Base-by-base conservation (phyloP, 2,329 filamentous ascomycete genomes). In the Domatiomyces catenatus region DNA sequence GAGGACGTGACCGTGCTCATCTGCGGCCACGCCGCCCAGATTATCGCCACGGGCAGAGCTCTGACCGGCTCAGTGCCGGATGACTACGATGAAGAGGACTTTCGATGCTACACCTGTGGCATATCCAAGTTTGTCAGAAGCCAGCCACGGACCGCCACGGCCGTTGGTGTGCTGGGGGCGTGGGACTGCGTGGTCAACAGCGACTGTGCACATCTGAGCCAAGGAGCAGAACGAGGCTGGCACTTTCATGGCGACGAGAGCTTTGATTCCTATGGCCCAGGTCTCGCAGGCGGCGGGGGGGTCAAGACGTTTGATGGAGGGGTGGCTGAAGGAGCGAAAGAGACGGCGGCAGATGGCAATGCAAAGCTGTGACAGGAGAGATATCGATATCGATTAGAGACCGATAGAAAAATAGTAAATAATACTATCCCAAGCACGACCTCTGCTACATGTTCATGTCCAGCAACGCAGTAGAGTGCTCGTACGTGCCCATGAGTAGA, bases 161-260 rank as follows among this genome's bases (percentile, higher is more conserved):
- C 26, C 58, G 61, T 46, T 19, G 83, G 83, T 18, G 76, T 89
- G 42, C 72, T 75, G 22, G 87, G 86, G 39, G 83, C 83, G 24
- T 98, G 90, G 90, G 74, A 79, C 42, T 89, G 87, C 62, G 75
- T 79, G 53, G 64, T 77, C 49, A 90, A 94, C 68, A 87, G 87
- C 15, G 86, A 94, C 64, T 94, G 88, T 62, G 81, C 77, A 53
- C 94, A 90, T 67, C 70, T 96, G 58, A 79, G 74, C 49, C 75
- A 76, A 50, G 90, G 90, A 6, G 83, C 84, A 60, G 90, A 96
- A 67, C 75, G 89, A 70, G 88, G 88, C 63, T 96, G 90, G 69
- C 69, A 71, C 54, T 72, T 72, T 51, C 65, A 65, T 55, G 69
- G 69, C 1, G 69, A 72, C 47, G 69, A 72, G 59, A 65, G 64